Percentiles rank a stretch among this genome's conserved stretches.
phyloP scores from a whole-genome alignment of 2,329 filamentous ascomycete genomes.

The Peltaster fructicola region DNA sequence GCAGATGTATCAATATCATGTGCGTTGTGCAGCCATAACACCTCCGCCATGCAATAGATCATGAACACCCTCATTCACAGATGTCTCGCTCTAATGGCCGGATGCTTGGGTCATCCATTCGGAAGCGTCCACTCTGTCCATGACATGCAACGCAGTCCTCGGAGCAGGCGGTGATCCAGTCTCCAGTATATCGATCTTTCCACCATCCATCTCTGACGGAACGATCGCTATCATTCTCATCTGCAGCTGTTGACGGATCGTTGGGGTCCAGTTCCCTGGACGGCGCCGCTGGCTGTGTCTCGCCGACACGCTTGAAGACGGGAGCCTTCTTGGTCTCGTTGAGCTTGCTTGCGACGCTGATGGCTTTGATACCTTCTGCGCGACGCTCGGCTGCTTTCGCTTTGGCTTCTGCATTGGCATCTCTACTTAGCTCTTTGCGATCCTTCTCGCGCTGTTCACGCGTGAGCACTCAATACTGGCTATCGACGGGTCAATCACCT shows the following conservation, averaged over 20 bases:
- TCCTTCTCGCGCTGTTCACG: constrained; percentile 48
- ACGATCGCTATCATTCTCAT: constrained; percentile 3
- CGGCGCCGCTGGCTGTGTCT: background rate
- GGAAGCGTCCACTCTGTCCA: background rate
- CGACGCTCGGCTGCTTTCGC: constrained; percentile 38
- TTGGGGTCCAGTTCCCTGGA: constrained; percentile 2
- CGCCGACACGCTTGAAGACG: constrained; percentile 11
- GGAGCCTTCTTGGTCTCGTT: constrained; percentile 14
- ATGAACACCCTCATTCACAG: too few relatives aligned
- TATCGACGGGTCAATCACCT: too few relatives aligned
- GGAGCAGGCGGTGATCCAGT: constrained; percentile 2
- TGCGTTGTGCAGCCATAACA: too few relatives aligned
- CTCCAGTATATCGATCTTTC: constrained; percentile 2
- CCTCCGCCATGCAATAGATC: too few relatives aligned
- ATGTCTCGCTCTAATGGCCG: too few relatives aligned
- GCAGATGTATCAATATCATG: too few relatives aligned
- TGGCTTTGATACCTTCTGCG: too few relatives aligned
- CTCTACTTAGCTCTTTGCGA: constrained; percentile 68
- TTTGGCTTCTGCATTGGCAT: constrained; percentile 46
- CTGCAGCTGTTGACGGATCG: constrained; percentile 3
- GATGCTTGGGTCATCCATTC: too few relatives aligned
- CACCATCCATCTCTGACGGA: constrained; percentile 3
- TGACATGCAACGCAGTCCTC: constrained; percentile 2
- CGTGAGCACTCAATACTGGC: too few relatives aligned
- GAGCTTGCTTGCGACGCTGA: constrained; percentile 1